phyloP scores from a whole-genome alignment of 352 stramenopile species.

The Pythium scleroteichum region DNA sequence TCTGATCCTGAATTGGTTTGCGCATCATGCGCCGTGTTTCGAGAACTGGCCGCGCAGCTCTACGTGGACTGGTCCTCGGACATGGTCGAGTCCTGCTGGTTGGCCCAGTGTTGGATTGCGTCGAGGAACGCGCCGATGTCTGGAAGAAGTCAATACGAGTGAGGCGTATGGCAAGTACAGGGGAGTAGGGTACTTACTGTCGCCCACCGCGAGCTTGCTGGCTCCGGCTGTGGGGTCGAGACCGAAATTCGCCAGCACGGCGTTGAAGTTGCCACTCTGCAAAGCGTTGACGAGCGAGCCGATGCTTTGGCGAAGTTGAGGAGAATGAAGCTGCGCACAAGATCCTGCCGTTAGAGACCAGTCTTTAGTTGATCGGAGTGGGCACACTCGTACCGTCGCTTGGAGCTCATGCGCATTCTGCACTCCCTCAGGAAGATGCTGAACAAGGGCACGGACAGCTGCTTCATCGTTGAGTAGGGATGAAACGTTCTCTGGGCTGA shows the following conservation, averaged over 20 bases:
- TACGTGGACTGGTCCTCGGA: conserved; percentile 16
- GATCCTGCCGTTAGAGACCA: background rate
- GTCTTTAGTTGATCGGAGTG: too few species aligned
- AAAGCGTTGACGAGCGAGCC: conserved; percentile 78
- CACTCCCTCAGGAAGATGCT: conserved; percentile 78
- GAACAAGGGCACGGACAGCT: conserved; percentile 54
- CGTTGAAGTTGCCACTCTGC: conserved; percentile 90
- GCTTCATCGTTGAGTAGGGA: conserved; percentile 67
- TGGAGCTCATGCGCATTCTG: conserved; percentile 76
- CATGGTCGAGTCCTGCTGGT: conserved; percentile 57
- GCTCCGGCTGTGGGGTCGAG: conserved; percentile 78
- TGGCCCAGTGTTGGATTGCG: conserved; percentile 75
- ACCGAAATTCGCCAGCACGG: conserved; percentile 89
- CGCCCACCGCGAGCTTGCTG: conserved; percentile 77
- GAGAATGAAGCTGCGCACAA: conserved; percentile 55
- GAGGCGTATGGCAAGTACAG: background rate
- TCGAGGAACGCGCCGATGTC: conserved; percentile 77
- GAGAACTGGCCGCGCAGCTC: too few species aligned
- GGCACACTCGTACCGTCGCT: conserved; percentile 58
- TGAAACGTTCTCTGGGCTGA: conserved; percentile 56
- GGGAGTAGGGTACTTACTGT: conserved; percentile 46
- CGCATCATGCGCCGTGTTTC: background rate
- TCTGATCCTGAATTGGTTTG: background rate
- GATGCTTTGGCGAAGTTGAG: conserved; percentile 90
- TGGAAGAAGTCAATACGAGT: conserved; percentile 17